Evolutionary conservation across 2,329 filamentous ascomycete genomes (phyloP), one percentile per base, ranked within the genome.

Genomic region (Calonectria hongkongensis): DNA sequence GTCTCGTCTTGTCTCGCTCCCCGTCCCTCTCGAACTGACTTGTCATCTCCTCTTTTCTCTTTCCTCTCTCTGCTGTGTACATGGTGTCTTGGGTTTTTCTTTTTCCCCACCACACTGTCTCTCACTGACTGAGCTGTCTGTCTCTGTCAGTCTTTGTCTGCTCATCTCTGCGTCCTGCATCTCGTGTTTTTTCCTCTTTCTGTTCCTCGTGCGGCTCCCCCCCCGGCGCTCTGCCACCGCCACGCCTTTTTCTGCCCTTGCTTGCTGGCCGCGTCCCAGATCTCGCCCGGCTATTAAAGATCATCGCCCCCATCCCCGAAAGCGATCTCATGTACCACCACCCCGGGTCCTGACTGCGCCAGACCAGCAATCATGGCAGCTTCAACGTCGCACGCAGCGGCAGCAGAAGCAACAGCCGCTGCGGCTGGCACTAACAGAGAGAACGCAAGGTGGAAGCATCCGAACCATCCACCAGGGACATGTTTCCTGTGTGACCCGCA

Each of bases 1-100:
- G 58, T 62, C 21, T 10, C 36, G 25, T 27, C 56, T n/a, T 27
- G 16, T 16, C 43, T n/a, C 16, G 43, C n/a, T n/a, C 16, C 18
- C 43, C 16, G 43, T 45, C 43, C 43, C 43, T n/a, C 43, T 45
- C 4, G 18, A 18, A 18, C n/a, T 21, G 43, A n/a, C 18, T 21
- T 45, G 36, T 62, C 58, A 62, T 62, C 58, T 62, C 58, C 39
- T 62, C 58, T 62, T 62, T 62, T 41, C 58, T 62, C 58, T 62
- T 62, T 25, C 39, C 58, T 45, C 58, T 28, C 13, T 21, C 50
- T n/a, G 15, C 15, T 12, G 10, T 28, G 18, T 39, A 27, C 58
- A 43, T 33, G 15, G 33, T 58, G 54, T 58, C 54, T 58, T 58
- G n/a, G 15, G 21, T 58, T 56, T 36, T 36, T 56, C 18, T 21